phyloP scores from a whole-genome alignment of 228 moss, liverwort and hornwort species.

The Sphagnum fallax region DNA sequence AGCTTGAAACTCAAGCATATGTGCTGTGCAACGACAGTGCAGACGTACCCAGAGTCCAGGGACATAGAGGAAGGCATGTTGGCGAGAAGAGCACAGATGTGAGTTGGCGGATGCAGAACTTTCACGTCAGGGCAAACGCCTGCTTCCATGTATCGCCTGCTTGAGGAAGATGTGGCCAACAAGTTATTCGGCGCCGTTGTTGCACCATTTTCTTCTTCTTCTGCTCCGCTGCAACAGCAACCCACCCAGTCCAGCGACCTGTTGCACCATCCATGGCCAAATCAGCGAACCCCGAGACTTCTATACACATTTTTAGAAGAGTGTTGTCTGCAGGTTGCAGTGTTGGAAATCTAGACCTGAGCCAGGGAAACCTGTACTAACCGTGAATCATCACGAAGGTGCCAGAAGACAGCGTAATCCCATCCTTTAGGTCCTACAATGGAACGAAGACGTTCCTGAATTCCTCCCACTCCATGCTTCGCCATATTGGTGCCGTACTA shows the following conservation, averaged over 20 bases:
- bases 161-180: conserved; percentile 23
- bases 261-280: no score
- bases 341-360: no score
- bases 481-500: conserved; percentile 14
- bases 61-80: conserved; percentile 45
- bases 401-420: conserved; percentile 63
- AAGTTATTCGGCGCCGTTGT: conserved; percentile 25
- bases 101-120: conserved; percentile 32
- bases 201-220: conserved; percentile 5
- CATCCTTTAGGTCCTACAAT: conserved; percentile 57
- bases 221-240: conserved; percentile 59
- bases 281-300: no score
- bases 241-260: conserved; percentile 49
- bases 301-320: no score
- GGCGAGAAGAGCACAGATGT: conserved; percentile 44
- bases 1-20: neutral
- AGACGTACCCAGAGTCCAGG: conserved; percentile 37
- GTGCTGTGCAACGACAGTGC: neutral
- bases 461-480: conserved; percentile 29
- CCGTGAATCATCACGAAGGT: conserved; percentile 43
- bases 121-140: conserved; percentile 49
- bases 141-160: conserved; percentile 33
- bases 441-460: conserved; percentile 54
- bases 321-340: no score
- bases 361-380: neutral